A percentile compares a stretch with the other conserved stretches of the same genome.
Evolutionary conservation across 2,329 filamentous ascomycete species (phyloP).

Genomic region (Berkeleyomyces basicola): DNA sequence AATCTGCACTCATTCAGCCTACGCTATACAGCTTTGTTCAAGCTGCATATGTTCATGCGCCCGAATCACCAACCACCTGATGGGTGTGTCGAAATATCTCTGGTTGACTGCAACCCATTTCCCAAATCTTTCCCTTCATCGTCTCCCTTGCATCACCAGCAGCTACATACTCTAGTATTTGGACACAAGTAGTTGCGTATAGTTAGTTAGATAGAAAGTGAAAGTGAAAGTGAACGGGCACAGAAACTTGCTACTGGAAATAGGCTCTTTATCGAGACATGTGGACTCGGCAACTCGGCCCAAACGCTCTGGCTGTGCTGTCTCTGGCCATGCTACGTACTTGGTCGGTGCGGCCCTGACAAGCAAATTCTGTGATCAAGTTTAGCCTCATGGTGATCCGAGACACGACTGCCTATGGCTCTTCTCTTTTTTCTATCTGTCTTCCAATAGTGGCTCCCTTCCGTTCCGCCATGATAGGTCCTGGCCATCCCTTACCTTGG

Average conservation of each 20-base stretch:
- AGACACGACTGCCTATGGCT: background rate
- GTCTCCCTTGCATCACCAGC: too few relatives aligned
- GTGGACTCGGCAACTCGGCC: background rate
- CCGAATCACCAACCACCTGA: conserved; percentile 1
- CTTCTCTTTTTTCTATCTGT: background rate
- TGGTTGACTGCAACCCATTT: background rate
- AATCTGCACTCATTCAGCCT: too few relatives aligned
- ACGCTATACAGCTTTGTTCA: too few relatives aligned
- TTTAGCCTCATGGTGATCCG: background rate
- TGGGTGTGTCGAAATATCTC: background rate
- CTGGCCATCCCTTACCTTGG: background rate
- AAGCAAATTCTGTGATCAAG: background rate
- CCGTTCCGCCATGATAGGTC: background rate
- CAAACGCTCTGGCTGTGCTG: background rate
- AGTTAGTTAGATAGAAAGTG: background rate
- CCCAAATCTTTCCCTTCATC: background rate
- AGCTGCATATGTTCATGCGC: background rate
- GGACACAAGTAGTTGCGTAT: background rate
- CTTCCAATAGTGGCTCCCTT: background rate
- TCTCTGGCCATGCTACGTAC: background rate
- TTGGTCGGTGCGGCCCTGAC: background rate
- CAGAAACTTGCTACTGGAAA: too few relatives aligned
- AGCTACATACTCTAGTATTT: background rate
- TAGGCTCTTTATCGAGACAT: too few relatives aligned
- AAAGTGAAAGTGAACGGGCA: too few relatives aligned